Evolutionary conservation across 495 filamentous ascomycete species (phyloP).

Genomic region (Hypoxylon cercidicola): DNA sequence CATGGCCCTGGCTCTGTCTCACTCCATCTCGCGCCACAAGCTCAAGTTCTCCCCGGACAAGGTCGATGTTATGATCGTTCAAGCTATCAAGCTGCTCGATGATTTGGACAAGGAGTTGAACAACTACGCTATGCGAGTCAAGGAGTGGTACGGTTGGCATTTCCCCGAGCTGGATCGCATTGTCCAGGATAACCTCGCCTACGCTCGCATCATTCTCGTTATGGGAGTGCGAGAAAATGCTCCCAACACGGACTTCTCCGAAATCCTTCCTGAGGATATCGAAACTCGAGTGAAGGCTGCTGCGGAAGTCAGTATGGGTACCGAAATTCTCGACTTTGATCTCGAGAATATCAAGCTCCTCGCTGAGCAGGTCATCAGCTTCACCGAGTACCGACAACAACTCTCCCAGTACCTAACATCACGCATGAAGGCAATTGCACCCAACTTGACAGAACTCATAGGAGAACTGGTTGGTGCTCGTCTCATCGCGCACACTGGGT

Average conservation of each 20-base stretch:
- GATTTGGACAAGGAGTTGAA: constrained; percentile 99
- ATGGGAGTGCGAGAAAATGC: constrained; percentile 89
- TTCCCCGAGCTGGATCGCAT: constrained; percentile 98
- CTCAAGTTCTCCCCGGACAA: constrained; percentile 99
- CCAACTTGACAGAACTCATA: constrained; percentile 93
- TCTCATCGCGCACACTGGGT: constrained; percentile 94
- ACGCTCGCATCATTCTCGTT: constrained; percentile 82
- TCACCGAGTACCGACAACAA: constrained; percentile 88
- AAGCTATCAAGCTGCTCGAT: constrained; percentile 92
- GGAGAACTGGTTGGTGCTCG: constrained; percentile 95
- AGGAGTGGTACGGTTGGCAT: constrained; percentile 99
- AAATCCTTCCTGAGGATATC: constrained; percentile 96
- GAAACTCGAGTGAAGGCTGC: constrained; percentile 91
- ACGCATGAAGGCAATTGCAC: constrained; percentile 96
- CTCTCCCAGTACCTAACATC: constrained; percentile 88
- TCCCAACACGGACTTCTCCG: constrained; percentile 79
- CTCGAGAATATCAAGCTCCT: constrained; percentile 88
- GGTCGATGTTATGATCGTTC: constrained; percentile 99
- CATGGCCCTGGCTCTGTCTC: constrained; percentile 95
- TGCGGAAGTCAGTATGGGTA: constrained; percentile 97
- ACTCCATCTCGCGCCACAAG: constrained; percentile 97
- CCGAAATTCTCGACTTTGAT: constrained; percentile 90
- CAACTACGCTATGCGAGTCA: constrained; percentile 97
- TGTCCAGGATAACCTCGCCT: constrained; percentile 97
- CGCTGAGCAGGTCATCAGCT: constrained; percentile 90